Base-by-base conservation (phyloP, 257 asterid species). In the Ilex asprella region DNA sequence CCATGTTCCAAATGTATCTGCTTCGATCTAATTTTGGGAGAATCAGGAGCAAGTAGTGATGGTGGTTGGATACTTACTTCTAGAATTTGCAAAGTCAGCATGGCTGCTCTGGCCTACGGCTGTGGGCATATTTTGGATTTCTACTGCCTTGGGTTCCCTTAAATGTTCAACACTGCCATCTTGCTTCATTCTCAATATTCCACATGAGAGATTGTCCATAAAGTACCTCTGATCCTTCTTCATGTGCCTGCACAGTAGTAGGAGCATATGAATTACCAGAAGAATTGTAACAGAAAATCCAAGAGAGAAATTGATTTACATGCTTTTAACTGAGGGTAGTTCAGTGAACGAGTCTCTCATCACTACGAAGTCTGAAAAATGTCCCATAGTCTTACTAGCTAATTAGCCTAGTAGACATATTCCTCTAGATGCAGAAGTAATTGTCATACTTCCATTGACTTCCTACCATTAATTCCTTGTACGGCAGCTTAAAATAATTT, bases 131-230 rank as follows among this genome's bases (percentile, higher is more conserved):
- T 11, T 50, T 55, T 41, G 53, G 31, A 7, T 56, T 66, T 79
- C 79, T 7, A 68, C 62, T 12, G 67, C 57, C 49, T 69, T 53
- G 35, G 72, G 62, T 44, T 72, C 77, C 72, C 76, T 79, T 44
- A 82, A 27, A 10, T 52, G 63, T 59, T 73, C 29, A 52, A 77
- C 50, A 39, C 59, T 75, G 43, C 51, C 59, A 65, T 79, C 77
- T 8, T 44, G 60, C 62, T 71, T 80, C 63, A 79, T 69, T 54
- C 71, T 70, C 0, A 75, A 69, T 56, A 84, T 69, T 53, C 79
- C 86, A 67, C 86, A 84, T 10, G 76, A 59, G 2, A 79, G 75
- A 66, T 81, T 78, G 67, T 74, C 46, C 52, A 41, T n/a, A 54
- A 78, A 76, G 67, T 78, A 83, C 56, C 65, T 74, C 47, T 29